Evolutionary conservation across 768 basidiomycete species (phyloP).

Genomic region (Paxillus involutus): DNA sequence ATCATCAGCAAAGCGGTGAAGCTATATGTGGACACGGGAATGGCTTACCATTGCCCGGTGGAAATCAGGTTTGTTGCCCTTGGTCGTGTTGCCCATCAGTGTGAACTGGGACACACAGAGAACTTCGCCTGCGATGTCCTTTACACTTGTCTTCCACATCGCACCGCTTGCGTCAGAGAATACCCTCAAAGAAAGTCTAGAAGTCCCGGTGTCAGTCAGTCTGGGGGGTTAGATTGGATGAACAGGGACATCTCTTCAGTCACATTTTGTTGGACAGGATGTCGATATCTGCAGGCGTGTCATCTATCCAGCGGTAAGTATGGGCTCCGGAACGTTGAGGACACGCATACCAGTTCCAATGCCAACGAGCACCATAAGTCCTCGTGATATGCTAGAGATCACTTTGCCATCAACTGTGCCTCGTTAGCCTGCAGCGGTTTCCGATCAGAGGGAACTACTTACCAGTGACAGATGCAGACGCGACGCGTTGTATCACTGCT

Average conservation of each 20-base stretch:
- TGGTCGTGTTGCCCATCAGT: constrained; percentile 80
- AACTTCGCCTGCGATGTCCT: constrained; percentile 86
- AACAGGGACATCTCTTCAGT: constrained; percentile 16
- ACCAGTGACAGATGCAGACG: constrained; percentile 86
- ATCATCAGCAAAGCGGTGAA: not conserved
- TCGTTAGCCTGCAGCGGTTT: not conserved
- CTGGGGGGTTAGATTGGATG: not conserved
- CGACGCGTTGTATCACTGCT: constrained; percentile 82
- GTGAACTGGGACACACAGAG: constrained; percentile 97
- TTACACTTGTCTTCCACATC: constrained; percentile 88
- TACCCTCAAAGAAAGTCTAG: constrained; percentile 68
- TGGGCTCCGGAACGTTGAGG: not conserved
- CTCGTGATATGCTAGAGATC: constrained; percentile 80
- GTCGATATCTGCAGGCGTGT: constrained; percentile 72
- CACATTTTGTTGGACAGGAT: constrained; percentile 83
- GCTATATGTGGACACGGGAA: not conserved
- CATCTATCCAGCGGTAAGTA: constrained; percentile 51
- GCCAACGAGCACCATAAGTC: constrained; percentile 89
- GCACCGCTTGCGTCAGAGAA: constrained; percentile 63
- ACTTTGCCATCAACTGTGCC: constrained; percentile 73
- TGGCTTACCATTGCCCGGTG: constrained; percentile 83
- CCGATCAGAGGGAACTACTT: constrained; percentile 10
- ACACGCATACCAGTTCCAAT: constrained; percentile 68
- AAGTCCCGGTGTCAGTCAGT: not conserved
- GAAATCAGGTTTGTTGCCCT: constrained; percentile 91